Base-by-base conservation (phyloP, 2,329 filamentous ascomycete genomes). In the Aspergillus sp. region DNA sequence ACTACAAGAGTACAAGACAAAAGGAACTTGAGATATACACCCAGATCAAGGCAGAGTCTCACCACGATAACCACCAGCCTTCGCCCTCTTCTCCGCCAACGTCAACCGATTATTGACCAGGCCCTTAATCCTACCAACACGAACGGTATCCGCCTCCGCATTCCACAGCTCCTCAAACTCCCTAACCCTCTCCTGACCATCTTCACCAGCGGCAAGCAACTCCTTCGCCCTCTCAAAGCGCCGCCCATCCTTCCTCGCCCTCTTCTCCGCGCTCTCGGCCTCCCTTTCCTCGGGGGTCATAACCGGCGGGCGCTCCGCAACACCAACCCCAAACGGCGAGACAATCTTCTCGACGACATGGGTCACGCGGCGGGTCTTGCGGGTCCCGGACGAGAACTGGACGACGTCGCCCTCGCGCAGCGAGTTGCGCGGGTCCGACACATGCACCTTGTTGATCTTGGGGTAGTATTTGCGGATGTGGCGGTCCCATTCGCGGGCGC, bases 261-360 rank as follows among this genome's bases (percentile, higher is more conserved):
- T 51, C 40, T 57, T 55, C 8, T 36, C 32, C 26, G 47, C 47
- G 5, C 52, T 44, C 44, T 49, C 40, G 15, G 41, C 47, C 36
- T 61, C 49, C 11, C 58, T 51, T 41, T 63, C 57, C 36, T 51
- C 49, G 13, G 49, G 41, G 12, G 49, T 54, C 48, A 58, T 30
- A 5, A 64, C 53, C 22, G 53, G 30, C 28, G 60, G 60, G 14
- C 61, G 50, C 7, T 58, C 49, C 8, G 54, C 52, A 35, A 65
- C 52, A 1, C 44, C 36, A 3, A 33, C 32, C 1, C 56, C 61
- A 36, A 64, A 65, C 13, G 61, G 61, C 12, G 58, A 52, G 27
- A 65, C 43, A 32, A 65, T 65, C 7, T 58, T 46, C 41, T 64
- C 60, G 8, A 65, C 60, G 4, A 65, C 59, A 36, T 64, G 60